Conservation (phyloP, 495 filamentous ascomycete genomes). For the Hypoxylon fragiforme region DNA sequence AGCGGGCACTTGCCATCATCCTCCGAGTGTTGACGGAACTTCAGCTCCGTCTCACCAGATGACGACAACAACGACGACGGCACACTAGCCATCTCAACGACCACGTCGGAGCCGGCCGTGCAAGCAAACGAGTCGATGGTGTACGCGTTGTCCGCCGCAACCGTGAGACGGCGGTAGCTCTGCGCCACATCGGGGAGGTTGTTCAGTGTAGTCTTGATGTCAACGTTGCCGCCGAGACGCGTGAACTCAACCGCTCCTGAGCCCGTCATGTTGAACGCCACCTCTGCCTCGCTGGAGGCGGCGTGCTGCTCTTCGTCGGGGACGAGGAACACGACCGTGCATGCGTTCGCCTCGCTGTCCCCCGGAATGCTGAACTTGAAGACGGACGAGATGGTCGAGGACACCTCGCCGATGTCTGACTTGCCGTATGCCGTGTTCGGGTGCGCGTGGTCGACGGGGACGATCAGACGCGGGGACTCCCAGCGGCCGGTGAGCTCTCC, state of each 20-base stretch:
- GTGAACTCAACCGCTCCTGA: constrained; percentile 60
- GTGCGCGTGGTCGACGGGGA: constrained; percentile 61
- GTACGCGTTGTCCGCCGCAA: constrained; percentile 61
- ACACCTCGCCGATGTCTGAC: constrained; percentile 57
- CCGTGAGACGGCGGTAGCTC: constrained; percentile 51
- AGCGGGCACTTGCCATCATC: constrained; percentile 65
- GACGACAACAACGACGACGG: too few species aligned
- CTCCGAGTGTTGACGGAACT: constrained; percentile 68
- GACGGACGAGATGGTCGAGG: constrained; percentile 57
- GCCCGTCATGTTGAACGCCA: constrained; percentile 61
- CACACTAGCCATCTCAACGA: constrained; percentile 55
- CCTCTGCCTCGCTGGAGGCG: constrained; percentile 31
- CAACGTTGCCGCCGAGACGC: constrained; percentile 44
- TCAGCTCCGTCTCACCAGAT: constrained; percentile 58
- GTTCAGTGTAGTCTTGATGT: constrained; percentile 53
- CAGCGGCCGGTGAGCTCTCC: constrained; percentile 55
- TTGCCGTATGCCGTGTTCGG: constrained; percentile 58
- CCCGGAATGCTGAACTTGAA: constrained; percentile 73
- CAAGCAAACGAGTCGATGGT: constrained; percentile 60
- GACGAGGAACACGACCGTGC: constrained; percentile 68
- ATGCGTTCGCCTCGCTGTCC: constrained; percentile 58
- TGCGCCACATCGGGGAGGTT: constrained; percentile 50
- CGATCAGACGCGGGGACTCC: constrained; percentile 67
- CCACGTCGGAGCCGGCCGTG: constrained; percentile 53
- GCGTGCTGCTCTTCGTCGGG: constrained; percentile 53